Percentiles rank a stretch among this genome's conserved stretches.
Evolutionary conservation across 2,329 filamentous ascomycete genomes (phyloP).

Genomic region (Colletotrichum coccodes): DNA sequence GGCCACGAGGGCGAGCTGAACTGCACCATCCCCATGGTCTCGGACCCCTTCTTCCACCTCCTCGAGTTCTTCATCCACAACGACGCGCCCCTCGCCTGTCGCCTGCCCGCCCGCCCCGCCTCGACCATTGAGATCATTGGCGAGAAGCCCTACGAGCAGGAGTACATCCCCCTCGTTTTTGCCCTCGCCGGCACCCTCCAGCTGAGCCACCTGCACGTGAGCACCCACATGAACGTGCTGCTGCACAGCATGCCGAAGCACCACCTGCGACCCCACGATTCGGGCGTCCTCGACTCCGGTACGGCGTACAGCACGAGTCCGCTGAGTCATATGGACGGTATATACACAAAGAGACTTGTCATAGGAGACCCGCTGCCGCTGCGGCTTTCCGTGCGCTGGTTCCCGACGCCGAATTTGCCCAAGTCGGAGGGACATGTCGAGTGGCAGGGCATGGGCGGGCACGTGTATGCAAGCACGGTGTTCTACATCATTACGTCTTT

Average conservation of each 20-base stretch:
- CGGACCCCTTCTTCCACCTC: slow-evolving; percentile 85
- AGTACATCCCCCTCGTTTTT: slow-evolving; percentile 87
- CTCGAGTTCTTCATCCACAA: slow-evolving; percentile 98
- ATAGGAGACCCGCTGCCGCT: slow-evolving; percentile 89
- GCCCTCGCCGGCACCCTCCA: slow-evolving; percentile 91
- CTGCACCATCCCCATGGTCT: slow-evolving; percentile 82
- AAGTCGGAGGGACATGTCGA: slow-evolving; percentile 72
- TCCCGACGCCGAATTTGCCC: slow-evolving; percentile 78
- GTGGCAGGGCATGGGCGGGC: slow-evolving; percentile 73
- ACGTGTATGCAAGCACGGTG: slow-evolving; percentile 71
- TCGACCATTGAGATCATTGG: slow-evolving; percentile 65
- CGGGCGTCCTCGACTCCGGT: slow-evolving; percentile 86
- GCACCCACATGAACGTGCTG: slow-evolving; percentile 88
- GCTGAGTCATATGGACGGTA: slow-evolving; percentile 67
- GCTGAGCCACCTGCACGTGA: slow-evolving; percentile 88
- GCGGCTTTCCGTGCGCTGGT: slow-evolving; percentile 87
- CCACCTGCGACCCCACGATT: slow-evolving; percentile 70
- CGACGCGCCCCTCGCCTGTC: slow-evolving; percentile 92
- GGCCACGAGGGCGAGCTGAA: slow-evolving; percentile 84
- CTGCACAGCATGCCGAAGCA: slow-evolving; percentile 76
- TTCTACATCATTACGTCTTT: slow-evolving; percentile 72
- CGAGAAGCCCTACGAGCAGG: slow-evolving; percentile 58
- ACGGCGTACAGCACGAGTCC: slow-evolving; percentile 87
- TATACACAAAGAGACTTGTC: slow-evolving; percentile 72
- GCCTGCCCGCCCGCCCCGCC: slow-evolving; percentile 81